phyloP scores from a whole-genome alignment of 192 early-diverging fungal species.

The Rhizophlyctis rosea region DNA sequence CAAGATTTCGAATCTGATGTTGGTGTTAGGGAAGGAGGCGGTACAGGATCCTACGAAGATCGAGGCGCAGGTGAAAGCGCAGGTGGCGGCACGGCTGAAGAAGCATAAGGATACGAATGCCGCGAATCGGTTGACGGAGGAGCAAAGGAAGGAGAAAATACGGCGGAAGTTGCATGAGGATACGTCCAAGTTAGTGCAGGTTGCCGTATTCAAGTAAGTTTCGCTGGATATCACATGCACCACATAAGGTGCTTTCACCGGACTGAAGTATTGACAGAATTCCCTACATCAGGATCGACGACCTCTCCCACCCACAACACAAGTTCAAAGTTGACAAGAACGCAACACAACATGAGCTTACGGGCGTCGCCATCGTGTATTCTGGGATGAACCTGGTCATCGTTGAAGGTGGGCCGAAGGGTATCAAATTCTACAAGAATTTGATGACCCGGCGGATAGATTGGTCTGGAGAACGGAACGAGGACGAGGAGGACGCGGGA shows the following conservation, averaged over 20 bases:
- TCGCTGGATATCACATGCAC: neutral
- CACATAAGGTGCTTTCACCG: too few species aligned
- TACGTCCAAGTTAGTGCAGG: conserved; percentile 63
- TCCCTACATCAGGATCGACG: conserved; percentile 59
- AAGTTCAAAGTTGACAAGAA: conserved; percentile 89
- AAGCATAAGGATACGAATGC: conserved; percentile 83
- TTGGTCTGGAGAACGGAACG: conserved; percentile 66
- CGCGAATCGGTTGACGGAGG: conserved; percentile 81
- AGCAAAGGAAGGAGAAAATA: conserved; percentile 77
- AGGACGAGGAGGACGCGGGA: conserved; percentile 38
- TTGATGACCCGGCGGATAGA: conserved; percentile 94
- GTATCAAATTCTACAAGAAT: conserved; percentile 89
- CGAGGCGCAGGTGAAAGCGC: conserved; percentile 86
- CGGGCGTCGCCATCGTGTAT: conserved; percentile 74
- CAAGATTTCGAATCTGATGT: conserved; percentile 91
- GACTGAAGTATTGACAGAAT: too few species aligned
- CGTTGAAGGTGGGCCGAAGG: conserved; percentile 91
- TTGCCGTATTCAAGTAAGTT: conserved; percentile 82
- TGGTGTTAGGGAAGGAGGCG: conserved; percentile 90
- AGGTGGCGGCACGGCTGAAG: conserved; percentile 74
- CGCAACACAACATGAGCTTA: conserved; percentile 80
- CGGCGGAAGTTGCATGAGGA: conserved; percentile 72
- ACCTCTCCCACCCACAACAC: conserved; percentile 77
- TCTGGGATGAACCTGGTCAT: conserved; percentile 76
- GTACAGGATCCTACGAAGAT: conserved; percentile 91